Base-by-base conservation (phyloP, 2,329 filamentous ascomycete genomes). In the Pseudogymnoascus sp. region DNA sequence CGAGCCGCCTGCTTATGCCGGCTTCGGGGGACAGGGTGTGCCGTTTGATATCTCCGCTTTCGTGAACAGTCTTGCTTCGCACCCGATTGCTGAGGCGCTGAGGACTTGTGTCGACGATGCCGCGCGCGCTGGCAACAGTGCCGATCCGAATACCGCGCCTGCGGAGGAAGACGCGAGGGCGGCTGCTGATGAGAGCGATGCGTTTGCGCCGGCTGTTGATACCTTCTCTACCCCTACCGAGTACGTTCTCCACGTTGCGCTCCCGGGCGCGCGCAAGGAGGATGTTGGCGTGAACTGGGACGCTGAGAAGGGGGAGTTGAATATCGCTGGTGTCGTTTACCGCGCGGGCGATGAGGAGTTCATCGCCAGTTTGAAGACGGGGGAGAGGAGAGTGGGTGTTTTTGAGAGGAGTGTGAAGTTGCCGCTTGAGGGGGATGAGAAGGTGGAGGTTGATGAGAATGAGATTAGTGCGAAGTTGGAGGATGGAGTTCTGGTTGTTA, bases 241-340 rank as follows among this genome's bases (percentile, higher is more conserved):
- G 12, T 92, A 86, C 72, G 77, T 91, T 45, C 76, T 94, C 7
- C 90, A 94, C 73, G 71, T 85, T 58, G 87, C 89, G 1, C 80
- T 95, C 0, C 89, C 91, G 0, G 91, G 91, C 26, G 90, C 87
- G 1, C 87, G 87, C 76, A 92, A 92, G 75, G 83, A 90, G 69
- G 89, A 94, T 69, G 78, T 94, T 5, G 87, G 83, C 63, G 83
- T 94, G 52, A 86, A 87, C 73, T 95, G 89, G 83, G 85, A 93
- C 67, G 80, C 83, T 0, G 87, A 90, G 63, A 84, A 83, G 70
- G 81, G 79, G 55, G 78, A 82, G 62, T 77, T 95, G 43, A 83
- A 80, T 68, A 77, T 95, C 62, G 81, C 86, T 1, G 91, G 91
- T 60, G 86, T 92, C 0, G 81, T 92, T 7, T 83, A 91, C 72